Evolutionary conservation across 768 basidiomycete species (phyloP), one percentile per base, ranked within the genome.

Genomic region (Russula griseocarnosa): DNA sequence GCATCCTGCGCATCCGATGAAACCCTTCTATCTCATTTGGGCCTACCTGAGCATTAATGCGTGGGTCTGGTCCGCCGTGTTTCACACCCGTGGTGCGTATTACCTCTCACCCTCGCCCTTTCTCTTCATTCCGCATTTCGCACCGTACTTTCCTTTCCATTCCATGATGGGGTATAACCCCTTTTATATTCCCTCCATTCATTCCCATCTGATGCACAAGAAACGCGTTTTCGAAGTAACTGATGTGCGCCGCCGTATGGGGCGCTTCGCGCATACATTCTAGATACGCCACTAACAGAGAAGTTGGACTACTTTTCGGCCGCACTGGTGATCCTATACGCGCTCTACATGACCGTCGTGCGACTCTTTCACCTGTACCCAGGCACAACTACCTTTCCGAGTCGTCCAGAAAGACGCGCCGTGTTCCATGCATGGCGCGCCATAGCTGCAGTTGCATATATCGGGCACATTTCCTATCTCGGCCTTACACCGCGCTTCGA

Each of bases 221-320:
- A 63, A 46, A 58, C 57, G 20, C 13, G 40, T 44, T 24, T 52
- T 63, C 50, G 38, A 22, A 22, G 44, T 64, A 32, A 56, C 32
- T 32, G 54, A 68, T 69, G 56, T 62, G 61, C 64, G 42, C 50
- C 44, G 55, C 49, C 10, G 13, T 20, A 3, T 38, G 20, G 58
- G 59, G 52, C 44, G 49, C 18, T 34, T 40, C 58, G 36, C 59
- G 24, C 58, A 50, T 63, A n/a, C 62, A 18, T 68, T 92, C 61
- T 68, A 92, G 96, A 98, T 76, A 77, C 84, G 6, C 85, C 88
- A 2, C 72, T 77, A 28, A 98, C 95, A 2, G 97, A 99, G 74
- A 90, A 87, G 67, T 62, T 95, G 71, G 97, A 98, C 71, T 99
- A 99, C 74, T 97, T 98, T 73, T 92, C 92, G 3, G 97, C 97